Evolutionary conservation across 1,139 yeast species (phyloP), one percentile per base, ranked within the genome.

Genomic region (Candida gigantensis): DNA sequence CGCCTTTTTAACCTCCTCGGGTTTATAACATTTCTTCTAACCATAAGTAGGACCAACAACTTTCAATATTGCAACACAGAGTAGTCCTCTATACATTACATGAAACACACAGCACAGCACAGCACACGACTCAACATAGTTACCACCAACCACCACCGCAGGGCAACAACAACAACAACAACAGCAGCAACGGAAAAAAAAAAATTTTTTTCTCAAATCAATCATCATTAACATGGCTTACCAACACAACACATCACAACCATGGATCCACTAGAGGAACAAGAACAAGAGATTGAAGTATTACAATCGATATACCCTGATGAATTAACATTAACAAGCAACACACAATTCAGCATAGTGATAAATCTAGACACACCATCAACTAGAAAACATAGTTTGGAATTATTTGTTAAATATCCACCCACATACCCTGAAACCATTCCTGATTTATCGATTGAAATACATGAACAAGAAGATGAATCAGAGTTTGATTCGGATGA

Each of bases 281-380:
- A 86, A 53, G 56, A 55, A 25, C 92, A 86, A 59, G 96, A 87
- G 56, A 60, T 87, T 30, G 95, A 86, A 58, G 88, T 89, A 27
- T 72, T 92, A 43, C 83, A 86, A 58, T 83, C 95, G 16, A 92
- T 92, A 41, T 92, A 90, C 56, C 97, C 97, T 3, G 97, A 89
- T 57, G 97, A 92, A 57, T 62, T 92, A 28, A 55, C 50, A 16
- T 55, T 62, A 29, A 54, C 68, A 19, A 60, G 74, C 7, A 70
- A 68, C 6, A 62, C 68, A 0, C 65, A 69, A 28, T 81, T 75
- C 49, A 58, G 68, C 28, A 72, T 82, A 32, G 62, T 63, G 31
- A 48, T 78, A 5, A 44, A 55, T 14, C 65, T 86, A 28, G 95
- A 87, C 47, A 80, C 90, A 1, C 65, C 68, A 9, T 64, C 79